These are phyloP conservation scores for Stentor coeruleus DNA, from an alignment of 73 alveolate genomes.

Conservation along the genomic window DNA sequence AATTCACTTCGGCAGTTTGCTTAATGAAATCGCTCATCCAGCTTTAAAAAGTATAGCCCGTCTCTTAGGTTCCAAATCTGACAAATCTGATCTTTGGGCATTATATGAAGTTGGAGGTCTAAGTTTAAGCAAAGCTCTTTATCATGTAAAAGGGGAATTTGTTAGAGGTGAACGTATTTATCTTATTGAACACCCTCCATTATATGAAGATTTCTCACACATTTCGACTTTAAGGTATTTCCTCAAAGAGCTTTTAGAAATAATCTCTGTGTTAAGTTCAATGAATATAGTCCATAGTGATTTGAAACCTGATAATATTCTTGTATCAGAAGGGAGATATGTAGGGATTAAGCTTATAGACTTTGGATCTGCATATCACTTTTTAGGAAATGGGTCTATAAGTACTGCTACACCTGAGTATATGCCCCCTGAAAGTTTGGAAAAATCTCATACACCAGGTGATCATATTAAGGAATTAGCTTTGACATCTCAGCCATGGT, in stretches of 20 bases:
- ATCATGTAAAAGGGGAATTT: slow-evolving; percentile 69
- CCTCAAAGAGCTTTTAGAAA: slow-evolving; percentile 38
- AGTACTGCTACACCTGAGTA: slow-evolving; percentile 70
- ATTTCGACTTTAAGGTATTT: slow-evolving; percentile 30
- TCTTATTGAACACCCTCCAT: slow-evolving; percentile 37
- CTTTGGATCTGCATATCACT: slow-evolving; percentile 60
- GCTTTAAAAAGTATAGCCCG: slow-evolving; percentile 42
- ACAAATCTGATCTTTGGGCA: slow-evolving; percentile 54
- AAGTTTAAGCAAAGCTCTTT: slow-evolving; percentile 47
- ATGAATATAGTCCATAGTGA: slow-evolving; percentile 66
- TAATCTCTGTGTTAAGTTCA: slow-evolving; percentile 37
- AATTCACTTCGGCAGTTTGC: slow-evolving; percentile 52
- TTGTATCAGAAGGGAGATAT: slow-evolving; percentile 30
- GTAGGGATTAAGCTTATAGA: slow-evolving; percentile 57
- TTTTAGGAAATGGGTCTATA: slow-evolving; percentile 29
- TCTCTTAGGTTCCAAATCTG: slow-evolving; percentile 38
- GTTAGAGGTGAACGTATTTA: slow-evolving; percentile 69
- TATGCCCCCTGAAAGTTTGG: slow-evolving; percentile 44
- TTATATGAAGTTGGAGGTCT: slow-evolving; percentile 59
- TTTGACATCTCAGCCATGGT: slow-evolving; percentile 47
- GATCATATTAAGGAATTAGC: neutral
- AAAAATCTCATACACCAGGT: slow-evolving; percentile 25
- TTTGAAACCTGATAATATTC: slow-evolving; percentile 70
- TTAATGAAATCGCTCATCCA: slow-evolving; percentile 30
- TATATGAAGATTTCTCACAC: slow-evolving; percentile 34